Conservation (phyloP, 2,329 filamentous ascomycete species). For the Aspergillus melleus region DNA sequence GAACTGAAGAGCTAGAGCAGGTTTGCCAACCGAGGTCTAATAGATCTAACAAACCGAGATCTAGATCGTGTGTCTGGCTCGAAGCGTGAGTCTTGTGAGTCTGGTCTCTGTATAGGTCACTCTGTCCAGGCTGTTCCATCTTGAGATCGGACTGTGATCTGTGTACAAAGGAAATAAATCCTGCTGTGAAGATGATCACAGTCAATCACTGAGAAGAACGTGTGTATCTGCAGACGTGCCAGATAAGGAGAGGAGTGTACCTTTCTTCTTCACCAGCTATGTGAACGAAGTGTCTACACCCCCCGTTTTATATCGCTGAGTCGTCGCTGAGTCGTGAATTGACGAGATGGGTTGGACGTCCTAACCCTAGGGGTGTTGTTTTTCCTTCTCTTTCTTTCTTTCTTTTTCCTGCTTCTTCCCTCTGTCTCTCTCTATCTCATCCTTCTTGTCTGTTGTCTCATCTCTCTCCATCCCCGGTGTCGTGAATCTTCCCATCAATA, state of each 20-base stretch:
- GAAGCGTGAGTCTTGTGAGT: too few species aligned
- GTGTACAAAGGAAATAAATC: neutral
- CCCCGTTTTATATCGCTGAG: neutral
- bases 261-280: neutral
- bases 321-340: slow-evolving; percentile 8
- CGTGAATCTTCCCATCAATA: neutral
- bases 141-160: too few species aligned
- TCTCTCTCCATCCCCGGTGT: neutral
- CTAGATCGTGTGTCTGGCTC: too few species aligned
- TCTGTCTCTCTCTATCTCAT: neutral
- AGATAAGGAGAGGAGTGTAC: neutral
- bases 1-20: too few species aligned
- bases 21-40: too few species aligned
- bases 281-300: neutral
- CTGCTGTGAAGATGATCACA: neutral
- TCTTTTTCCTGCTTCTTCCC: neutral
- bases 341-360: neutral
- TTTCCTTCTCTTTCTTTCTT: neutral
- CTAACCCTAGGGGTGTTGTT: neutral
- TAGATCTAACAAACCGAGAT: too few species aligned
- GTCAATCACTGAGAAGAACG: neutral
- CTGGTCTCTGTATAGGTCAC: neutral
- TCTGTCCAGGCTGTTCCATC: too few species aligned
- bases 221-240: neutral
- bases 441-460: neutral